Conservation (phyloP, 306 rosid species). For the Vigna trinervia region DNA sequence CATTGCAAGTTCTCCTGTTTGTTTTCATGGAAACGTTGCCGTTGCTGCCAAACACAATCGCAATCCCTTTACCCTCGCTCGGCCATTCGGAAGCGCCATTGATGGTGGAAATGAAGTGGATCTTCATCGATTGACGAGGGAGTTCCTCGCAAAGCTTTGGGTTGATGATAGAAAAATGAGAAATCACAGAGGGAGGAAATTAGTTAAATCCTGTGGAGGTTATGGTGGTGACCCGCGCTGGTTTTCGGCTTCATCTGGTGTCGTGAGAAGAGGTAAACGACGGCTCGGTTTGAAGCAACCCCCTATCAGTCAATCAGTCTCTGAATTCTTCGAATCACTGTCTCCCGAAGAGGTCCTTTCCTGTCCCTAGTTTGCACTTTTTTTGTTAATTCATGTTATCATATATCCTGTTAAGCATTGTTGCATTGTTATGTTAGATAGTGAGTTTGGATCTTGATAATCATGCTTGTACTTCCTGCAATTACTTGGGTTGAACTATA, state of each 20-base stretch:
- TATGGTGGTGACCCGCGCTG: slow-evolving; percentile 41
- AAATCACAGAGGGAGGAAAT: slow-evolving; percentile 41
- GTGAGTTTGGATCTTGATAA: too few species aligned
- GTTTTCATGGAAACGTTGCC: slow-evolving; percentile 35
- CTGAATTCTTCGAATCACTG: slow-evolving; percentile 59
- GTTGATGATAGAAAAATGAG: slow-evolving; percentile 58
- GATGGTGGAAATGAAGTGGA: slow-evolving; percentile 34
- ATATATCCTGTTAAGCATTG: slow-evolving; percentile 3
- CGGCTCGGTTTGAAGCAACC: slow-evolving; percentile 56
- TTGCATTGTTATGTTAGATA: not conserved
- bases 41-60: slow-evolving; percentile 25
- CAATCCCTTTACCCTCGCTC: slow-evolving; percentile 30
- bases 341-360: slow-evolving; percentile 56
- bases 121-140: slow-evolving; percentile 55
- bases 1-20: not conserved
- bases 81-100: slow-evolving; percentile 52
- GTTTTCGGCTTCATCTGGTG: slow-evolving; percentile 47
- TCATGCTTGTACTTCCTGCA: not conserved
- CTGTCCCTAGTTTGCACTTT: not conserved
- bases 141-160: slow-evolving; percentile 69
- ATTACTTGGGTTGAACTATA: not conserved
- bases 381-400: not conserved
- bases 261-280: not conserved
- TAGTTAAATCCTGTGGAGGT: not conserved
- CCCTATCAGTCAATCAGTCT: slow-evolving; percentile 72